phyloP scores from a whole-genome alignment of 306 rosid genomes.

The Adenanthera pavonina region DNA sequence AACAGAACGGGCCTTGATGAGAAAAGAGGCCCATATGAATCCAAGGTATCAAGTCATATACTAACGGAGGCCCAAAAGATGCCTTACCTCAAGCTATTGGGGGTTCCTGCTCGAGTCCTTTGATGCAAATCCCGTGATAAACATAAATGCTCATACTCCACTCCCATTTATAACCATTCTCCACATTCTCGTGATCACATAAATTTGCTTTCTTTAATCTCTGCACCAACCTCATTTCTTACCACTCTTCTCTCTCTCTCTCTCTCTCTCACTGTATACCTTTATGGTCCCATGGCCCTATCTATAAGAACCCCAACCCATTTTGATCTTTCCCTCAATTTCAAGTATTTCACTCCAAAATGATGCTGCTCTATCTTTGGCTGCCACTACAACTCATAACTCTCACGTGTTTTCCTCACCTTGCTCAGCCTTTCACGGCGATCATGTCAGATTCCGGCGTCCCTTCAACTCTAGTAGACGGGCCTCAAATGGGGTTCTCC shows the following conservation, averaged over 20 bases:
- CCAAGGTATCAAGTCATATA: too few relatives aligned
- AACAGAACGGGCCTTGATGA: background rate
- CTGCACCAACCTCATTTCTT: slow-evolving; percentile 47
- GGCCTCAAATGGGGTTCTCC: slow-evolving; percentile 76
- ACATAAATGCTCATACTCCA: slow-evolving; percentile 53
- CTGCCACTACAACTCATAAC: slow-evolving; percentile 4
- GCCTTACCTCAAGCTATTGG: background rate
- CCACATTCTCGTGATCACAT: slow-evolving; percentile 66
- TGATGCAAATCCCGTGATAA: slow-evolving; percentile 65
- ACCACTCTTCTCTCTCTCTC: background rate
- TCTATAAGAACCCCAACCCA: slow-evolving; percentile 2
- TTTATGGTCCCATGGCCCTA: slow-evolving; percentile 26
- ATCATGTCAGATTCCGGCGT: slow-evolving; percentile 70
- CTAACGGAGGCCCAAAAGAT: background rate
- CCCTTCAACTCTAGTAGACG: slow-evolving; percentile 61
- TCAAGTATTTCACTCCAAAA: slow-evolving; percentile 31
- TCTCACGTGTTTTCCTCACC: slow-evolving; percentile 22
- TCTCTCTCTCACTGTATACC: slow-evolving; percentile 29
- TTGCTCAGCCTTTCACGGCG: slow-evolving; percentile 58
- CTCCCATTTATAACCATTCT: slow-evolving; percentile 45
- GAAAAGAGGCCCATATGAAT: background rate
- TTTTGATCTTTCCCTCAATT: background rate
- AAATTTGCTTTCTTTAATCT: slow-evolving; percentile 39
- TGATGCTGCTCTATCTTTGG: slow-evolving; percentile 44
- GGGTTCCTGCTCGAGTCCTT: background rate